Conservation (phyloP, 768 basidiomycete genomes). For the Serendipita indica region DNA sequence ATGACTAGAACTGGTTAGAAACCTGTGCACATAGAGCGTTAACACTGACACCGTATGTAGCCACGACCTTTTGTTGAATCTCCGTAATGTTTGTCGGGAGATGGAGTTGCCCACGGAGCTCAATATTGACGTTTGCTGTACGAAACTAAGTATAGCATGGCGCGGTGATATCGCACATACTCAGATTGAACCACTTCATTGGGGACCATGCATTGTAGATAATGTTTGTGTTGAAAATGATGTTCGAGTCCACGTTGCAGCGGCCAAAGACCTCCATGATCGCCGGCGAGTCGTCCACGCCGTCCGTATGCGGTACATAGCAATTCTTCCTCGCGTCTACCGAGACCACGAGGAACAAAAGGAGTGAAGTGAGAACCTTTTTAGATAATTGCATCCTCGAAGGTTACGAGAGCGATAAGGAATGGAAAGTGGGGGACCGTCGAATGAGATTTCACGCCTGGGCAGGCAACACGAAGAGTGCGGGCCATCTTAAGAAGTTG, state of each 20-base stretch:
- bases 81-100: slow-evolving; percentile 30
- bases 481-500: too few relatives aligned
- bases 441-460: too few relatives aligned
- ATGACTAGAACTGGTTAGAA: background rate
- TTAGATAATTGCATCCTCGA: too few relatives aligned
- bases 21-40: background rate
- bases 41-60: slow-evolving; percentile 17
- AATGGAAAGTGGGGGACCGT: too few relatives aligned
- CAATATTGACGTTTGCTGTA: slow-evolving; percentile 27
- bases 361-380: too few relatives aligned
- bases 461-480: too few relatives aligned
- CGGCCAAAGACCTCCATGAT: slow-evolving; percentile 26
- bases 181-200: slow-evolving; percentile 15
- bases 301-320: background rate
- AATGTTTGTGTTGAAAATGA: slow-evolving; percentile 28
- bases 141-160: background rate
- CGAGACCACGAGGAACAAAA: background rate
- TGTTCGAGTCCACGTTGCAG: slow-evolving; percentile 24
- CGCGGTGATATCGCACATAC: background rate
- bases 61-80: slow-evolving; percentile 29
- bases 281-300: slow-evolving; percentile 24
- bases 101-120: slow-evolving; percentile 30
- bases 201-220: slow-evolving; percentile 15
- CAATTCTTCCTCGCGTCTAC: background rate
- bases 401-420: too few relatives aligned